Base-by-base conservation (phyloP, 441 rosid species). In the Mallotus repandus region DNA sequence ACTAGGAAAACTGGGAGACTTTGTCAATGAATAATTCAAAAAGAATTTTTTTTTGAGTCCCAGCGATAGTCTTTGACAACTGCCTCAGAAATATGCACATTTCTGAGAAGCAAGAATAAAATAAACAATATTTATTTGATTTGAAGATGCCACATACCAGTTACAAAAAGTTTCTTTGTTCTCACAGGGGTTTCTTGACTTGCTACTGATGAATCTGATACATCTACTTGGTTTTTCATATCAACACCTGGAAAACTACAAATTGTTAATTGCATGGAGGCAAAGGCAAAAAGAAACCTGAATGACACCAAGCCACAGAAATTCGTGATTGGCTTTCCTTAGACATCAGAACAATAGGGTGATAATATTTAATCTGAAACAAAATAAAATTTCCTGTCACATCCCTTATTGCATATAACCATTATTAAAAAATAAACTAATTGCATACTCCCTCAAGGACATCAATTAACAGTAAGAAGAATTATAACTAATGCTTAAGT, bases 131-230 rank as follows among this genome's bases (percentile, higher is more conserved):
- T 7, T 59, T 1, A 49, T 13, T 19, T 38, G 53, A 49, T 38
- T 68, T 60, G 56, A 69, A 73, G 62, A 49, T 68, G 52, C 62
- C 25, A 50, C 84, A 56, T 87, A 95, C 98, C 99, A 62, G 99
- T 91, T 57, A 95, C 80, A 86, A 95, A 95, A 69, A 92, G 96
- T 77, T 95, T 95, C 81, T 89, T 95, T n/a, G 96, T 89, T 78
- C 80, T 85, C 57, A 86, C 57, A 3, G 88, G 81, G 53, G 80
- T 74, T 16, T n/a, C 58, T 66, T 81, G 80, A 73, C 69, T 79
- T 71, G 78, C 76, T 79, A 82, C 86, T 63, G 80, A 78, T 80
- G 84, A 72, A 9, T 77, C 78, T n/a, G 73, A 59, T 50, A 48
- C 52, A 65, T 63, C 65, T 0, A 57, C 72, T 62, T 83, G 72